phyloP scores from a whole-genome alignment of 257 asterid genomes.

The Linderniella brevidens region DNA sequence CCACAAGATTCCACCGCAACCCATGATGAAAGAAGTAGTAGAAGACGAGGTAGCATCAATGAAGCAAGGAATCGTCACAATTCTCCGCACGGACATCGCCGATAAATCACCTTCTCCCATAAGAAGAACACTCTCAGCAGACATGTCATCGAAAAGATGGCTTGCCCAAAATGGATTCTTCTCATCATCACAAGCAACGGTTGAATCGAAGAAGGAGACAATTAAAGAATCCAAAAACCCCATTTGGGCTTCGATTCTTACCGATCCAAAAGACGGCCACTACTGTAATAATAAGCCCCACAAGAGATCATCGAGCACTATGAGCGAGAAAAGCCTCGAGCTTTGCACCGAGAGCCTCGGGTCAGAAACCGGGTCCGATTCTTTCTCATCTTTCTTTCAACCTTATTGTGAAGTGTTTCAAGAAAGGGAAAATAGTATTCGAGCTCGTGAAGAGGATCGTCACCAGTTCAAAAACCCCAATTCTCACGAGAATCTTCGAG shows the following conservation, averaged over 20 bases:
- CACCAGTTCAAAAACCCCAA: no score
- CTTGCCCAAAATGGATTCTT: constrained; percentile 1
- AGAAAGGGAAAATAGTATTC: no score
- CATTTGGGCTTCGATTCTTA: constrained; percentile 28
- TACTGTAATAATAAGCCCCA: constrained; percentile 9
- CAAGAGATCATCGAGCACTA: constrained; percentile 23
- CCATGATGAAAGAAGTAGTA: no score
- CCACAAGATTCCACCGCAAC: no score
- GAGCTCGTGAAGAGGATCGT: no score
- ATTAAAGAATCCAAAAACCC: neutral
- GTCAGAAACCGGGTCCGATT: constrained; percentile 72
- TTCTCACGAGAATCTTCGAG: no score
- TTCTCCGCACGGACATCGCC: constrained; percentile 39
- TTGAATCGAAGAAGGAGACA: neutral
- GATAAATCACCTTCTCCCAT: constrained; percentile 19
- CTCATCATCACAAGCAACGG: constrained; percentile 3
- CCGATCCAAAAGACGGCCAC: constrained; percentile 23
- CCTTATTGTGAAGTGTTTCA: constrained; percentile 15
- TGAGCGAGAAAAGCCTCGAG: constrained; percentile 58
- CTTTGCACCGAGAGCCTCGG: constrained; percentile 87
- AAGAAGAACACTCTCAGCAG: constrained; percentile 1
- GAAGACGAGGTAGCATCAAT: constrained; percentile 6
- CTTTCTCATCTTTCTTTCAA: constrained; percentile 22
- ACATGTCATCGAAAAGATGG: constrained; percentile 4
- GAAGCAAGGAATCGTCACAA: constrained; percentile 59